Evolutionary conservation across 2,329 filamentous ascomycete genomes (phyloP).

Genomic region (Chalaropsis ovoidea): DNA sequence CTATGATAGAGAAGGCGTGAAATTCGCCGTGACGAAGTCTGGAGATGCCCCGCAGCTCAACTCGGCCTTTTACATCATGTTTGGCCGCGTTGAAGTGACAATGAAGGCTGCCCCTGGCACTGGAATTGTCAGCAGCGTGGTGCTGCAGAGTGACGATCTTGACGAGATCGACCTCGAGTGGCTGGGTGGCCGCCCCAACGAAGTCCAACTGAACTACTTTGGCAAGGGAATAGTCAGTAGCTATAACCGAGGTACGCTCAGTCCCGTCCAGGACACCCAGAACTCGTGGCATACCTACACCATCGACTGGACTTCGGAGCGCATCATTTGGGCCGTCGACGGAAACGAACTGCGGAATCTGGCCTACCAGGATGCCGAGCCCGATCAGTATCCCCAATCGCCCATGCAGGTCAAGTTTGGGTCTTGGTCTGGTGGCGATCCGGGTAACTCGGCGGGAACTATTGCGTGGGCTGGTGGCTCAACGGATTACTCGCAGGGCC

Average conservation of each 20-base stretch:
- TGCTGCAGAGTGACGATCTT: slow-evolving; percentile 80
- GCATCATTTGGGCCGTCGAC: slow-evolving; percentile 80
- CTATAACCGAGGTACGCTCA: slow-evolving; percentile 83
- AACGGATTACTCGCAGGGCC: slow-evolving; percentile 73
- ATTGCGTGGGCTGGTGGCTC: slow-evolving; percentile 80
- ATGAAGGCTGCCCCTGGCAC: slow-evolving; percentile 79
- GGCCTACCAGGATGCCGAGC: slow-evolving; percentile 55
- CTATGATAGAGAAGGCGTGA: slow-evolving; percentile 63
- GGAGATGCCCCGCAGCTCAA: slow-evolving; percentile 79
- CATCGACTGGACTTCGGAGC: slow-evolving; percentile 78
- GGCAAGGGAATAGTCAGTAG: slow-evolving; percentile 76
- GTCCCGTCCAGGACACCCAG: slow-evolving; percentile 59
- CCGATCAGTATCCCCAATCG: slow-evolving; percentile 79
- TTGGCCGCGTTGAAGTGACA: slow-evolving; percentile 76
- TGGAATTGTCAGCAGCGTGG: slow-evolving; percentile 86
- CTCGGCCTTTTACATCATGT: slow-evolving; percentile 99
- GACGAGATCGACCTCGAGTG: slow-evolving; percentile 98
- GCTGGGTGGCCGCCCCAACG: slow-evolving; percentile 63
- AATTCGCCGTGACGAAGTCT: slow-evolving; percentile 65
- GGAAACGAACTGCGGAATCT: slow-evolving; percentile 68
- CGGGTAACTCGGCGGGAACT: slow-evolving; percentile 67
- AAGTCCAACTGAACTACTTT: slow-evolving; percentile 97
- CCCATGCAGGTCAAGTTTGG: slow-evolving; percentile 93
- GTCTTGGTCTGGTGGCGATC: slow-evolving; percentile 82
- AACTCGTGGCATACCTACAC: slow-evolving; percentile 72